phyloP scores from a whole-genome alignment of 495 filamentous ascomycete genomes.

The Aeminium ludgeri region DNA sequence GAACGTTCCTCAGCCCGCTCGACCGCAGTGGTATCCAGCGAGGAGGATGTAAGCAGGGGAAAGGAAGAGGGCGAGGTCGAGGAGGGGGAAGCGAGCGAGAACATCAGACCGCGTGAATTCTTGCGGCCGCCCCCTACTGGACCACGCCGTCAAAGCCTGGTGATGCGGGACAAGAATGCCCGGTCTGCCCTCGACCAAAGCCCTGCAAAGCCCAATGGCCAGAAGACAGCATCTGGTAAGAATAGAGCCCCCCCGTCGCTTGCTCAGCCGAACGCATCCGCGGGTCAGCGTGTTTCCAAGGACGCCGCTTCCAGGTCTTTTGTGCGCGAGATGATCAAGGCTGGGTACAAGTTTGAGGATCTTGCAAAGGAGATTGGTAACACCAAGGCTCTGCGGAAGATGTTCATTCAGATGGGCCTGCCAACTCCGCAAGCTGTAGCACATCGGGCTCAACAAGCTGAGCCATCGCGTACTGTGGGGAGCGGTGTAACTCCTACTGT shows the following conservation, averaged over 20 bases:
- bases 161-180: neutral
- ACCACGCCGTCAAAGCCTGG: slow-evolving; percentile 2
- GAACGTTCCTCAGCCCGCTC: neutral
- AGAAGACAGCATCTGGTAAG: no score
- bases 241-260: no score
- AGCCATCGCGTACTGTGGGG: no score
- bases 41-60: slow-evolving; percentile 6
- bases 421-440: neutral
- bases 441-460: no score
- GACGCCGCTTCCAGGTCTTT: slow-evolving; percentile 3
- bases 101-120: slow-evolving; percentile 2
- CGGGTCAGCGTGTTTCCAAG: no score
- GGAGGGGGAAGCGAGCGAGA: slow-evolving; percentile 8
- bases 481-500: no score
- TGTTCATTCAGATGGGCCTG: slow-evolving; percentile 7
- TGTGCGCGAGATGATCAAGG: slow-evolving; percentile 7
- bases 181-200: neutral
- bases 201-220: no score
- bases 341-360: slow-evolving; percentile 13
- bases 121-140: slow-evolving; percentile 10
- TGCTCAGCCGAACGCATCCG: no score
- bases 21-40: neutral
- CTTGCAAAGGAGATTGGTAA: slow-evolving; percentile 6
- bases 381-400: slow-evolving; percentile 3
- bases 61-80: slow-evolving; percentile 16